Base-by-base conservation (phyloP, 2,329 filamentous ascomycete species). In the Alternaria alternata region DNA sequence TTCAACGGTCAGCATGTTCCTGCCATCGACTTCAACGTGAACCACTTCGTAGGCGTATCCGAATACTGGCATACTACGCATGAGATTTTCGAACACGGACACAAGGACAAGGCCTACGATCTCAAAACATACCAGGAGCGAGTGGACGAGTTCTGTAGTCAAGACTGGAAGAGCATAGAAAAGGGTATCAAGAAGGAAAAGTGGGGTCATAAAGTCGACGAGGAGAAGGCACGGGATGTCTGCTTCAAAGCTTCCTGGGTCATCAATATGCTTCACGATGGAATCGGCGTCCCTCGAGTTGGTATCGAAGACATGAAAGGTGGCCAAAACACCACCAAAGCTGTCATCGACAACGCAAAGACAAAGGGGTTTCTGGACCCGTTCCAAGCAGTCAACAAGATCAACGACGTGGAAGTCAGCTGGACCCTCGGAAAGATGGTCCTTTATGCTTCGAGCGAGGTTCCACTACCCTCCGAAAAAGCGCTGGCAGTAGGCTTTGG, bases 61-160 rank as follows among this genome's bases (percentile, higher is more conserved):
- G 95, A 99, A 75, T 99, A 96, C 79, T 99, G 95, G 94, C 95
- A 99, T 78, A 96, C 94, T 0, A 99, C 95, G 0, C 95, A 99
- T 71, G 93, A 95, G 55, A 90, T 98, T 2, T 98, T 99, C 67
- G 87, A 90, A 61, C 87, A 88, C 82, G 88, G 88, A 4, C 88
- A 92, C 65, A 90, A 91, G 28, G 86, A 89, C 68, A 90, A 92
- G 67, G 88, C 91, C 0, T 99, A 98, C 77, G 93, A 98, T 72
- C 92, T 97, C 68, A 87, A 89, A 62, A 93, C 91, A 0, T 99
- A 98, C 71, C 94, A 98, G 74, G 84, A 90, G 64, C 88, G 90
- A 36, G 95, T 98, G 5, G 86, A 89, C 62, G 87, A 92, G 7
- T 98, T 96, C 72, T 99, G 95, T 78, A 89, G 87, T 44, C 88